A percentile compares a stretch with the other conserved stretches of the same genome.
Conservation (phyloP, 257 asterid species). For the Solanum sejunctum region DNA sequence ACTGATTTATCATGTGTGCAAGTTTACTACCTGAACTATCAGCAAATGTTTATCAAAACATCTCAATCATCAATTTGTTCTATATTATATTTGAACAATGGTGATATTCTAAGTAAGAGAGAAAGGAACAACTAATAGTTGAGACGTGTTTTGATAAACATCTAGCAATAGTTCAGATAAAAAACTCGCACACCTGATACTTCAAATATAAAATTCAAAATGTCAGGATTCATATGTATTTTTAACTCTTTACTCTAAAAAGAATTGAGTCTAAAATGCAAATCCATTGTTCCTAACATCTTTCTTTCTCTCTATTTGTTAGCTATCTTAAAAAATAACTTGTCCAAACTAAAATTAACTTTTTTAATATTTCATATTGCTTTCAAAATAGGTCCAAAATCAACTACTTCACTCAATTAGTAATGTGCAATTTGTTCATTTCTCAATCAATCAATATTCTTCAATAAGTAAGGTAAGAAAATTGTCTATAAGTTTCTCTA, state of each 20-base stretch:
- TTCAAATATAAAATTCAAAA: background rate
- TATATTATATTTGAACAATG: background rate
- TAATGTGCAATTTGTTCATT: constrained; percentile 13
- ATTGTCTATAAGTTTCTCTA: background rate
- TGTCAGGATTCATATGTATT: background rate
- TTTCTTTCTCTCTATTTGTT: background rate
- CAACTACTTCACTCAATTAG: constrained; percentile 13
- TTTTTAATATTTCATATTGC: background rate
- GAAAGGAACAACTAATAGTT: background rate
- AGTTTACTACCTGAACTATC: background rate
- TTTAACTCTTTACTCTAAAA: background rate
- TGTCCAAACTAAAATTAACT: background rate
- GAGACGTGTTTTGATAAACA: background rate
- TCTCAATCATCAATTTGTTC: background rate
- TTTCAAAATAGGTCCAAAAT: constrained; percentile 29
- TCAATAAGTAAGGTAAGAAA: constrained; percentile 2
- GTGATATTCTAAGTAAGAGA: background rate
- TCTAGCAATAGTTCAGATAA: background rate
- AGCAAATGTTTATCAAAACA: background rate
- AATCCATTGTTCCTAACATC: background rate
- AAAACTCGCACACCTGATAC: background rate
- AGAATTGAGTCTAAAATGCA: background rate
- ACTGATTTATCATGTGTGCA: background rate
- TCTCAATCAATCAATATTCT: background rate
- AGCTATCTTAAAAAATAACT: background rate